Conservation (phyloP, 2,329 filamentous ascomycete genomes). For the Grosmannia serpens region DNA sequence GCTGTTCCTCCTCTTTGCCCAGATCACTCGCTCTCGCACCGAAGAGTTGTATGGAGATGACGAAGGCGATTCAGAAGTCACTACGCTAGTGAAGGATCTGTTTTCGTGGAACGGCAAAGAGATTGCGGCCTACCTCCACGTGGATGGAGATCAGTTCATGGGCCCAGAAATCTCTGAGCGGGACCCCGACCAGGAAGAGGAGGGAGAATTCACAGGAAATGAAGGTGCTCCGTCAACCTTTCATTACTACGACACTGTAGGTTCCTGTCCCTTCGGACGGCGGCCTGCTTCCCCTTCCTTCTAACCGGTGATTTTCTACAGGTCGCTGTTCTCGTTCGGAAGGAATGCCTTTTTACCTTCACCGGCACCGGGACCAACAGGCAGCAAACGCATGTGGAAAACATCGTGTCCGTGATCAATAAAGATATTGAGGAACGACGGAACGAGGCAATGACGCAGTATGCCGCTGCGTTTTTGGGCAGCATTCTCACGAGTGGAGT, state of each 20-base stretch:
- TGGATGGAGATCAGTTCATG: slow-evolving; percentile 4
- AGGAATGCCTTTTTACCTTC: not conserved
- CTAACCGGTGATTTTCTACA: not conserved
- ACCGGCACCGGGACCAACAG: not conserved
- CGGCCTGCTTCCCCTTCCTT: not conserved
- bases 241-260: not conserved
- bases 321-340: not conserved
- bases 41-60: not conserved
- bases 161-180: slow-evolving; percentile 1
- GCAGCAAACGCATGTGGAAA: not conserved
- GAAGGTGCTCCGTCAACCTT: not conserved
- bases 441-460: not conserved
- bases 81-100: not conserved
- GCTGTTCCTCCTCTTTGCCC: not conserved
- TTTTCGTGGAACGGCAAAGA: not conserved
- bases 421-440: not conserved
- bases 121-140: not conserved
- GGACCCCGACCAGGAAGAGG: slow-evolving; percentile 5
- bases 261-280: not conserved
- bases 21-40: not conserved
- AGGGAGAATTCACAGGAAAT: slow-evolving; percentile 8
- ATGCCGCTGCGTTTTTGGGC: not conserved
- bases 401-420: not conserved
- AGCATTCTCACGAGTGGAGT: not conserved
- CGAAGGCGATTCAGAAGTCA: not conserved